phyloP scores from a whole-genome alignment of 352 stramenopile species.

The Globisporangium alternatum region DNA sequence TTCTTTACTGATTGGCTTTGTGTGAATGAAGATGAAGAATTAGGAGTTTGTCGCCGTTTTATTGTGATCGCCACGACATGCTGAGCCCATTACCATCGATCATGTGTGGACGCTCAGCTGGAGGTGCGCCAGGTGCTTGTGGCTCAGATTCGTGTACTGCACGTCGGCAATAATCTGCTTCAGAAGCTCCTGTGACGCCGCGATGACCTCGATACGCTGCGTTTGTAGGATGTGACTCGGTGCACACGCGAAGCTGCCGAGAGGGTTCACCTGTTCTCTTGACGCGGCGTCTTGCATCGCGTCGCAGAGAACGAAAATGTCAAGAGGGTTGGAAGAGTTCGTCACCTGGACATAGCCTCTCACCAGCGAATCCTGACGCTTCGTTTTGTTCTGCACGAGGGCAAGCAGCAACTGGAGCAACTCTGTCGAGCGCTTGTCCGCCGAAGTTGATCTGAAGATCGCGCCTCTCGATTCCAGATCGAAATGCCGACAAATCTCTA shows the following conservation, averaged over 20 bases:
- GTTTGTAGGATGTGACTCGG: constrained; percentile 6
- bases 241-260: constrained; percentile 5
- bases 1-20: not conserved
- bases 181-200: constrained; percentile 10
- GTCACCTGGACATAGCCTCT: not conserved
- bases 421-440: constrained; percentile 9
- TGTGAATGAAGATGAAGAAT: not conserved
- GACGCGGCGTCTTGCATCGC: constrained; percentile 4
- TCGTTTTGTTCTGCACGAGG: not conserved
- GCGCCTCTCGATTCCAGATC: constrained; percentile 5
- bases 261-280: constrained; percentile 1
- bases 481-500: not conserved
- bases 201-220: constrained; percentile 1
- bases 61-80: not conserved
- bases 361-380: not conserved
- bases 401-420: constrained; percentile 11
- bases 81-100: not conserved
- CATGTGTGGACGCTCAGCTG: not conserved
- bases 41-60: not conserved
- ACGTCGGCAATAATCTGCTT: not conserved
- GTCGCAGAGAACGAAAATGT: not conserved
- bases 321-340: not conserved
- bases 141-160: not conserved
- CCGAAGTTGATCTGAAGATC: not conserved
- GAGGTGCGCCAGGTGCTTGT: not conserved